Conservation (phyloP, 1,284 basidiomycete species). For the Moesziomyces globuligerus region DNA sequence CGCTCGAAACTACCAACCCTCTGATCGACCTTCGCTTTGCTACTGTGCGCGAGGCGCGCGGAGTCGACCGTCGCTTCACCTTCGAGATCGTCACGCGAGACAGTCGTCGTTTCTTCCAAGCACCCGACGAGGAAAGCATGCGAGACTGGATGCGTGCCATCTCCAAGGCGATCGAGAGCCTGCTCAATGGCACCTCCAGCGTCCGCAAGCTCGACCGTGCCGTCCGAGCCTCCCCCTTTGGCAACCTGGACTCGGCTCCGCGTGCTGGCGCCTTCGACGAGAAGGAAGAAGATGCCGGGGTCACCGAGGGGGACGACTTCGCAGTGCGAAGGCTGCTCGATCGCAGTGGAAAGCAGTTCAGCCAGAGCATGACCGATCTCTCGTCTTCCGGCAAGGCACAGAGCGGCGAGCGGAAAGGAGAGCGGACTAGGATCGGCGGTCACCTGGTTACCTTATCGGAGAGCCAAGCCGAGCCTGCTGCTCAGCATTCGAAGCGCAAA, state of each 20-base stretch:
- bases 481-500: slow-evolving; percentile 15
- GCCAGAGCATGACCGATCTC: slow-evolving; percentile 58
- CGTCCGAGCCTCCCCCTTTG: slow-evolving; percentile 30
- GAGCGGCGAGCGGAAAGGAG: slow-evolving; percentile 14
- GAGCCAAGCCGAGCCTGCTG: slow-evolving; percentile 18
- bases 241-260: slow-evolving; percentile 13
- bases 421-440: slow-evolving; percentile 4
- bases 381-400: slow-evolving; percentile 23
- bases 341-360: slow-evolving; percentile 28
- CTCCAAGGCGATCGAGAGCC: slow-evolving; percentile 71
- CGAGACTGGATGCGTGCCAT: slow-evolving; percentile 71
- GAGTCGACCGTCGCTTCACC: slow-evolving; percentile 62
- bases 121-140: slow-evolving; percentile 69
- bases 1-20: slow-evolving; percentile 47
- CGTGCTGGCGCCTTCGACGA: slow-evolving; percentile 16
- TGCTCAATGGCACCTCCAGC: slow-evolving; percentile 69
- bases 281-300: slow-evolving; percentile 13
- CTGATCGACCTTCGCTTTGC: slow-evolving; percentile 64
- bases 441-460: slow-evolving; percentile 46
- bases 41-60: slow-evolving; percentile 59
- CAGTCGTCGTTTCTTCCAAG: slow-evolving; percentile 70
- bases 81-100: slow-evolving; percentile 72
- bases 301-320: slow-evolving; percentile 35
- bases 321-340: slow-evolving; percentile 32
- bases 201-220: slow-evolving; percentile 59